Evolutionary conservation across 441 rosid species (phyloP).

Genomic region (Corymbia citriodora): DNA sequence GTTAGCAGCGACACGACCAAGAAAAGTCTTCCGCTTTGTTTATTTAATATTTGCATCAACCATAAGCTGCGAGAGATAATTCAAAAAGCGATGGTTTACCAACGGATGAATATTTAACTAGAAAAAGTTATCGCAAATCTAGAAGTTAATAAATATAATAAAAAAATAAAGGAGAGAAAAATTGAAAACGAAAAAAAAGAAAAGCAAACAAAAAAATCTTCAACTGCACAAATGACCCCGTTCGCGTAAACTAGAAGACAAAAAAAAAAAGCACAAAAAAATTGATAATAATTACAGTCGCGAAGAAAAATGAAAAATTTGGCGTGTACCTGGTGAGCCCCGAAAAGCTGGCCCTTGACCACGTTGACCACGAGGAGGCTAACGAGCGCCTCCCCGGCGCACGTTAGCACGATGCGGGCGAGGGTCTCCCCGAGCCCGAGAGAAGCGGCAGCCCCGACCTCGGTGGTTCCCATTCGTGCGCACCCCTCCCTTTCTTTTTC

Average conservation of each 20-base stretch:
- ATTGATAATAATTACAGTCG: neutral
- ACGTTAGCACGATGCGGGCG: slow-evolving; percentile 29
- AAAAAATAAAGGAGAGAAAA: neutral
- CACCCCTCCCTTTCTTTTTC: neutral
- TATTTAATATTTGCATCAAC: neutral
- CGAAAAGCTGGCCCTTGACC: slow-evolving; percentile 23
- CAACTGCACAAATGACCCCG: neutral
- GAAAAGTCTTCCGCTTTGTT: neutral
- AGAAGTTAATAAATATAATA: neutral
- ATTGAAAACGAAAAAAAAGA: neutral
- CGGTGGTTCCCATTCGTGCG: slow-evolving; percentile 28
- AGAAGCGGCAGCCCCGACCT: neutral
- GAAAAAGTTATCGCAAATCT: neutral
- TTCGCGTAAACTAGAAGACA: neutral
- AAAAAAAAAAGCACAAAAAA: neutral
- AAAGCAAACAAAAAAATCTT: neutral
- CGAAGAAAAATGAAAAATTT: neutral
- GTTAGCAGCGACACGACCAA: neutral
- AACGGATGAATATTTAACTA: neutral
- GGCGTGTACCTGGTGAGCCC: neutral
- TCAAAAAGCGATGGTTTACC: neutral
- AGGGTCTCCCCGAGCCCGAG: slow-evolving; percentile 18
- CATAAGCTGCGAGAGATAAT: neutral
- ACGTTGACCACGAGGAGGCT: slow-evolving; percentile 35
- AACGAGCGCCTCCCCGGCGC: slow-evolving; percentile 41